Evolutionary conservation across 345 rosid species (phyloP).

Genomic region (Pistacia atlantica): DNA sequence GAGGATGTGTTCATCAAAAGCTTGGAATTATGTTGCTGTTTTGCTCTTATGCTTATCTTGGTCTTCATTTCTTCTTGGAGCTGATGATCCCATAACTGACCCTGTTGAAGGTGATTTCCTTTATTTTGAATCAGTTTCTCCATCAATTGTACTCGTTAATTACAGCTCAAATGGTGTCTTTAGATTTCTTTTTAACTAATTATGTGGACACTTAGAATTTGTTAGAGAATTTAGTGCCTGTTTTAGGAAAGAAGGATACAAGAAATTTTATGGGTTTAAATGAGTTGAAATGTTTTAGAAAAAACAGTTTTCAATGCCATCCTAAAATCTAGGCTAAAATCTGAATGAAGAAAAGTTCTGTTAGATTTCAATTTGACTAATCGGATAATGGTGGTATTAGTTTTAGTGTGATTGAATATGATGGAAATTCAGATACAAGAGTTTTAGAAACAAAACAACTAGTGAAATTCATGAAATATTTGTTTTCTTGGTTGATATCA

Average conservation of each 20-base stretch:
- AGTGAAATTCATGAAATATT: neutral
- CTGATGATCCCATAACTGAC: slow-evolving; percentile 45
- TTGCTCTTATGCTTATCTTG: slow-evolving; percentile 42
- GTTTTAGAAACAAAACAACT: neutral
- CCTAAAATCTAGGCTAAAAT: too few species aligned
- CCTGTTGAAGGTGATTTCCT: slow-evolving; percentile 64
- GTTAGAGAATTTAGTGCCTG: too few species aligned
- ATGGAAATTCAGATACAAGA: neutral
- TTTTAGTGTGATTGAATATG: neutral
- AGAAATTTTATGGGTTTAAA: too few species aligned
- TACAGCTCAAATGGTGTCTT: neutral
- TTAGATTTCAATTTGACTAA: too few species aligned
- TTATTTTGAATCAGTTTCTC: neutral
- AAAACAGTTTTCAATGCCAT: too few species aligned
- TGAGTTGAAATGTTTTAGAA: too few species aligned
- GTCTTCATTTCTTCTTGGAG: slow-evolving; percentile 40
- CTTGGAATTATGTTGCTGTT: slow-evolving; percentile 30
- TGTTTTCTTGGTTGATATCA: neutral
- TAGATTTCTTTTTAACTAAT: neutral
- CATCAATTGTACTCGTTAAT: neutral
- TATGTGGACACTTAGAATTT: too few species aligned
- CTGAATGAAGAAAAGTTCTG: too few species aligned
- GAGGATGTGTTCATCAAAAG: slow-evolving; percentile 30
- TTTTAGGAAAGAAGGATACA: too few species aligned
- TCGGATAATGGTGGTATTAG: neutral